Evolutionary conservation across 257 asterid species (phyloP).

Genomic region (Rubia yunnanensis): DNA sequence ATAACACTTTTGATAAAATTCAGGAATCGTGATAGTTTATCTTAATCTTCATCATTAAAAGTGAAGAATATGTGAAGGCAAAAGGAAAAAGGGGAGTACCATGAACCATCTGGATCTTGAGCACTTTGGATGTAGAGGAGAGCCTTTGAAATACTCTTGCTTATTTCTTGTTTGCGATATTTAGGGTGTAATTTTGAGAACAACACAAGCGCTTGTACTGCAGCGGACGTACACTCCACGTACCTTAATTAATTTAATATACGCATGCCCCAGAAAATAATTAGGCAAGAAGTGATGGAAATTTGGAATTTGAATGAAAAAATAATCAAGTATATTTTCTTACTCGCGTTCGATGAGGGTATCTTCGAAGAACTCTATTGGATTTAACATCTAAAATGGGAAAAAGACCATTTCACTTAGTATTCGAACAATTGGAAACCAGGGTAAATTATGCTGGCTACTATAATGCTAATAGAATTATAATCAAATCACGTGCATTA

Average conservation of each 20-base stretch:
- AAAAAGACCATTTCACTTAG: no score
- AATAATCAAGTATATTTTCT: no score
- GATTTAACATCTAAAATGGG: conserved; percentile 32
- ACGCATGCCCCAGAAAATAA: not conserved
- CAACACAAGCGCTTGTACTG: conserved; percentile 26
- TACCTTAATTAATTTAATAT: conserved; percentile 14
- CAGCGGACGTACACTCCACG: conserved; percentile 50
- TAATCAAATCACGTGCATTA: no score
- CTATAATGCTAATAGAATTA: no score
- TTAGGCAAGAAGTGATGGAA: no score
- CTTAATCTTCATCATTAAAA: no score
- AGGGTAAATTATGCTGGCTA: no score
- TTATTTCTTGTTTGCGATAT: conserved; percentile 28
- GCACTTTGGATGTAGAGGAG: conserved; percentile 20
- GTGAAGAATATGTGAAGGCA: no score
- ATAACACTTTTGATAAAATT: no score
- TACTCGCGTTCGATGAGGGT: conserved; percentile 39
- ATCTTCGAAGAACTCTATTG: conserved; percentile 37
- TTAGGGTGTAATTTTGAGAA: conserved; percentile 30
- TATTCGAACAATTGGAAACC: not conserved
- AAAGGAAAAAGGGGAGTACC: conserved; percentile 4
- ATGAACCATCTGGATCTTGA: conserved; percentile 40
- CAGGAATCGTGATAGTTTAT: no score
- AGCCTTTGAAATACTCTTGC: conserved; percentile 27
- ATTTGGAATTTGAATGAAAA: no score